These are phyloP conservation scores for Fraxinus greggii DNA, from an alignment of 305 asterid species.

Conservation along the genomic window DNA sequence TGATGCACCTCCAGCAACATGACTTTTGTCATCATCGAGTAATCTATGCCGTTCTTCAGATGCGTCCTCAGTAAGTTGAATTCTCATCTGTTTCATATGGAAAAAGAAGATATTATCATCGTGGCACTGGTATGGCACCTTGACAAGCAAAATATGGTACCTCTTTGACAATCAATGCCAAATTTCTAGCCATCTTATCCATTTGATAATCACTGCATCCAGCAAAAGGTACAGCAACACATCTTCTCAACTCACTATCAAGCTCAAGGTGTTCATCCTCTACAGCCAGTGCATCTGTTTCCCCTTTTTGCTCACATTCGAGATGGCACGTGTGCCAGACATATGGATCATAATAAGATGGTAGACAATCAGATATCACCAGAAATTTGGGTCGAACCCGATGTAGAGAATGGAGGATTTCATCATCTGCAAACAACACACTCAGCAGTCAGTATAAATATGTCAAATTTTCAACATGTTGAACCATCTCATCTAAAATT, in stretches of 20 bases:
- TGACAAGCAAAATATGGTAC: constrained; percentile 41
- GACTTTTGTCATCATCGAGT: constrained; percentile 19
- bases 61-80: constrained; percentile 43
- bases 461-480: constrained; percentile 9
- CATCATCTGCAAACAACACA: constrained; percentile 72
- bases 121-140: constrained; percentile 19
- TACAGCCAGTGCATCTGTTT: constrained; percentile 34
- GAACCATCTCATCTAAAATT: neutral
- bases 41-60: constrained; percentile 37
- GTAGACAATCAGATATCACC: constrained; percentile 44
- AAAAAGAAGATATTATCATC: constrained; percentile 23
- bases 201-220: constrained; percentile 52
- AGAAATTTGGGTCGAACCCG: constrained; percentile 73
- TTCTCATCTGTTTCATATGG: constrained; percentile 60
- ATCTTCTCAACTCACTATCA: constrained; percentile 43
- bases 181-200: constrained; percentile 48
- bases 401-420: constrained; percentile 63
- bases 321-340: constrained; percentile 56
- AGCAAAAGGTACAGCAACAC: constrained; percentile 65
- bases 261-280: constrained; percentile 44
- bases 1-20: constrained; percentile 37
- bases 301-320: constrained; percentile 27
- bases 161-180: constrained; percentile 73
- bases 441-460: constrained; percentile 14
- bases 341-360: constrained; percentile 47